A percentile compares a stretch with the other conserved stretches of the same genome.
Conservation (phyloP, 768 basidiomycete genomes). For the Lactifluus hygrophoroides region DNA sequence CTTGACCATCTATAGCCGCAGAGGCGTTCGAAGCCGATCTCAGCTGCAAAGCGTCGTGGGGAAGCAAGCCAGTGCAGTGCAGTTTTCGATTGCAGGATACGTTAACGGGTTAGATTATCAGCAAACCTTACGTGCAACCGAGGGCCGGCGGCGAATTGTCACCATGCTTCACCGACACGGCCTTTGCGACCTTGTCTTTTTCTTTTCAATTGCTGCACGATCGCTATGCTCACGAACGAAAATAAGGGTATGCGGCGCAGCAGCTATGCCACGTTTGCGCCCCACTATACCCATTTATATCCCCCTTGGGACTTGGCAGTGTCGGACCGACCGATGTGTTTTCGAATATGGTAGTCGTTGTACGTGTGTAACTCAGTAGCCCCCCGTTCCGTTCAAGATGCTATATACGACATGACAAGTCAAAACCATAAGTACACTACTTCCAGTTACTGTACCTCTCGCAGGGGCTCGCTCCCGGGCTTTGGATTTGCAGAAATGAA, state of each 20-base stretch:
- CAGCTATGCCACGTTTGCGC: neutral
- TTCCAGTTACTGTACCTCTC: neutral
- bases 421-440: neutral
- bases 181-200: neutral
- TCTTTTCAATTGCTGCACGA: neutral
- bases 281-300: neutral
- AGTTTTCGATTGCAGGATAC: too few relatives aligned
- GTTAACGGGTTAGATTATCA: too few relatives aligned
- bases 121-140: too few relatives aligned
- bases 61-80: too few relatives aligned
- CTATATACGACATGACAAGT: neutral
- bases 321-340: neutral
- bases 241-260: neutral
- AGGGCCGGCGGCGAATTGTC: neutral
- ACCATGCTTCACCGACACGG: too few relatives aligned
- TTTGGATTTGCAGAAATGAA: neutral
- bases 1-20: neutral
- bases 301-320: neutral
- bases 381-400: neutral
- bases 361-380: neutral
- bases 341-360: conserved; percentile 3
- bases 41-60: too few relatives aligned
- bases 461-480: neutral
- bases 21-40: too few relatives aligned
- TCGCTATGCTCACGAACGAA: neutral